Evolutionary conservation across 1,284 basidiomycete genomes (phyloP).

Genomic region (Marasmius oreades): DNA sequence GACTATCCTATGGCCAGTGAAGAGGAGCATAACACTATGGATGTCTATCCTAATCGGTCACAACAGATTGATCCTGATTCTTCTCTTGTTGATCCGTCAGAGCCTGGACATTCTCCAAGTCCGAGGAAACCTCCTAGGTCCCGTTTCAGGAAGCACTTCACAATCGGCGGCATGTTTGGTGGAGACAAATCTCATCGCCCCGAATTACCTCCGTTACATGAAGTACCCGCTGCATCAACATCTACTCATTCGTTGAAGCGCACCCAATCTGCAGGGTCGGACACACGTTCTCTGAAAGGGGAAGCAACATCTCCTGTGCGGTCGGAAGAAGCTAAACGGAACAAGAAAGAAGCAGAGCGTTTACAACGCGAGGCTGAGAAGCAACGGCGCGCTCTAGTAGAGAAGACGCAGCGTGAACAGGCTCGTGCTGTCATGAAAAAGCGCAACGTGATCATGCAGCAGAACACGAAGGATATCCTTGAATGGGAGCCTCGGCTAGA

Average conservation of each 20-base stretch:
- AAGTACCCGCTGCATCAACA: constrained; percentile 50
- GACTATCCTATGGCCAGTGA: constrained; percentile 65
- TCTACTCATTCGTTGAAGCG: constrained; percentile 77
- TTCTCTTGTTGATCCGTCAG: constrained; percentile 23
- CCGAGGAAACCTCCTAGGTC: constrained; percentile 34
- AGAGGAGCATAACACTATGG: constrained; percentile 42
- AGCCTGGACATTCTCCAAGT: constrained; percentile 23
- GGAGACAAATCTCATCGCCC: constrained; percentile 65
- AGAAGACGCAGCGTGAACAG: constrained; percentile 77
- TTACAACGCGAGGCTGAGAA: constrained; percentile 85
- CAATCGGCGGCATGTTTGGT: constrained; percentile 75
- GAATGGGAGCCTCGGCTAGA: constrained; percentile 29
- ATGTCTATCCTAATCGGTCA: constrained; percentile 47
- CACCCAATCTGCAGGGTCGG: constrained; percentile 78
- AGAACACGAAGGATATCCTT: constrained; percentile 48
- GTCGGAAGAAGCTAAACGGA: constrained; percentile 76
- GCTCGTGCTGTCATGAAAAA: constrained; percentile 96
- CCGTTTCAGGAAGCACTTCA: constrained; percentile 63
- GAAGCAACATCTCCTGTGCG: constrained; percentile 41
- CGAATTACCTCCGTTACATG: constrained; percentile 67
- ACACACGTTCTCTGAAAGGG: constrained; percentile 54
- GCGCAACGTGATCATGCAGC: constrained; percentile 70
- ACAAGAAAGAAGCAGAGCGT: constrained; percentile 87
- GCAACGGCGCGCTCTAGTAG: constrained; percentile 77
- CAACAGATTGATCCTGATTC: constrained; percentile 37